Evolutionary conservation across 1,284 basidiomycete species (phyloP), one percentile per base, ranked within the genome.

Genomic region (Omphalotus olearius): DNA sequence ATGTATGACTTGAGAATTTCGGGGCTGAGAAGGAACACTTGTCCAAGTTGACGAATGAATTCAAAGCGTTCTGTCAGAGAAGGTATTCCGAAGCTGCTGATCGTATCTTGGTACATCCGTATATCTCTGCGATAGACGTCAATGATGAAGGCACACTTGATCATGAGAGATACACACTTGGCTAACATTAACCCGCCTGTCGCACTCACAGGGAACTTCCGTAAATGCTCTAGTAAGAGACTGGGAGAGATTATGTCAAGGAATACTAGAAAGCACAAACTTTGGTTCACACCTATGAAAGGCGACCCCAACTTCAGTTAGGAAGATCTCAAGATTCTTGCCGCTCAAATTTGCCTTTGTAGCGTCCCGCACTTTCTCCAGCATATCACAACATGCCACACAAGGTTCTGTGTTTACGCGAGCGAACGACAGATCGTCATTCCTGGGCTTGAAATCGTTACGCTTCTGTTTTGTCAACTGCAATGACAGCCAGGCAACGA

Each of bases 141-240:
- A 54, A 36, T 30, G n/a, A 46, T 41, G 36, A 36, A n/a, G 20
- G 37, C 17, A 17, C 42, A n/a, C 3, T 17, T 45, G 38, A 33
- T 23, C 20, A 50, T 40, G 46, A 48, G 51, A 41, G 23, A 33
- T 7, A 75, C 85, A 55, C 60, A 93, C 92, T 98, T 98, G 18
- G 96, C 96, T 37, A 99, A 84, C 91, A 99, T 97, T 46, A 99
- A 76, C 4, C 96, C 97, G 44, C 97, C 97, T 0, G 94, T 93
- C 0, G 94, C 94, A 61, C 89, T 98, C 51, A 99, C 93, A 1
- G 93, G 91, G 73, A 96, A 99, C 70, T 93, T 98, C 64, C 91
- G 90, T 52, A 98, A 75, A 65, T 99, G 97, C 46, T 99, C 97
- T 23, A 99, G 79, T 13, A 99, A 78, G 11, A 97, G 75, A 52